Evolutionary conservation across 2,329 filamentous ascomycete genomes (phyloP).

Genomic region (Teratosphaeria nubilosa): DNA sequence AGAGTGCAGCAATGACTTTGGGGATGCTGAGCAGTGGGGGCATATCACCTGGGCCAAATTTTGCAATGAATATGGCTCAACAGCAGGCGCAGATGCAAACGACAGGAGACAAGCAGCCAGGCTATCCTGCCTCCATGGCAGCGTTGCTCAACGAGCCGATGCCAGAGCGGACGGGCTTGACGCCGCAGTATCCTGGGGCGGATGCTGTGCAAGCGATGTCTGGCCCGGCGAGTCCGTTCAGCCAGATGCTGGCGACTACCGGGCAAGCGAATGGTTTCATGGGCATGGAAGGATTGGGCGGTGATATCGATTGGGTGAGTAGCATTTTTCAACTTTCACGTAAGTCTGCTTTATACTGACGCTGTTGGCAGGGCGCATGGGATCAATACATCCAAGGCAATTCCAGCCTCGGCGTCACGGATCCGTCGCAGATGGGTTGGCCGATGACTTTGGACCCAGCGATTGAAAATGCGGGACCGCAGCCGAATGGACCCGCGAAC

Average conservation of each 20-base stretch:
- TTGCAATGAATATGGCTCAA: constrained; percentile 9
- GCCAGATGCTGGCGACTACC: constrained; percentile 19
- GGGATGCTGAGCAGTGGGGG: constrained; percentile 56
- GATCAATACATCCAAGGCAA: constrained; percentile 58
- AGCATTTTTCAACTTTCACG: neutral
- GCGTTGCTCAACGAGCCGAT: constrained; percentile 25
- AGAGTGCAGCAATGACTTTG: constrained; percentile 59
- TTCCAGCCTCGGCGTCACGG: constrained; percentile 16
- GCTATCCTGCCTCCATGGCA: constrained; percentile 25
- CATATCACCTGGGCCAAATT: constrained; percentile 37
- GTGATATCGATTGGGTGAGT: constrained; percentile 45
- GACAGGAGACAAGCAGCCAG: constrained; percentile 13
- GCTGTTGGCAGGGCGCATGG: constrained; percentile 49
- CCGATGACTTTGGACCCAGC: constrained; percentile 29
- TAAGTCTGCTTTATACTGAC: constrained; percentile 3
- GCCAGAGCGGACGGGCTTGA: constrained; percentile 22
- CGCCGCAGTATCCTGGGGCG: constrained; percentile 26
- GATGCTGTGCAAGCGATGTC: constrained; percentile 21
- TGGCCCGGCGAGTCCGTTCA: constrained; percentile 21
- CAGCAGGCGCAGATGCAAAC: constrained; percentile 5
- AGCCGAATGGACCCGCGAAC: neutral
- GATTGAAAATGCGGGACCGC: neutral
- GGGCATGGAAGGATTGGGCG: constrained; percentile 41
- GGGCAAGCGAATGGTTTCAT: constrained; percentile 35
- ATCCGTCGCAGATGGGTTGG: constrained; percentile 35